Percentiles rank a stretch among this genome's conserved stretches.
Conservation (phyloP, 75 land plant genomes). For the Pinus albicaulis region DNA sequence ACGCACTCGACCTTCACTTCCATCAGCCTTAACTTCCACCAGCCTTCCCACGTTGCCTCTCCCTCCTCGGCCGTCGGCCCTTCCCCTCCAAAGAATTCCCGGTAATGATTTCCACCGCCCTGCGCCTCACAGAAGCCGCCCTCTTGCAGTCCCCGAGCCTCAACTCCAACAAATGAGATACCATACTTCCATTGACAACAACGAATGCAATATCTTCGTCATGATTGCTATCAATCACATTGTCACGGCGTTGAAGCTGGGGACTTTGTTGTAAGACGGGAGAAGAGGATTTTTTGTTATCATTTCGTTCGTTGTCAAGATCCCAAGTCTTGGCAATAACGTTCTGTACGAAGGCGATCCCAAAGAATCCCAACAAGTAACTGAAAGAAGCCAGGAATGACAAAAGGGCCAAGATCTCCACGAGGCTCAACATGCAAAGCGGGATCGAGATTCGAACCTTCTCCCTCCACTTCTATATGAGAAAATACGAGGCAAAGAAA, state of each 20-base stretch:
- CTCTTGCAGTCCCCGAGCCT: constrained; percentile 61
- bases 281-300: not conserved
- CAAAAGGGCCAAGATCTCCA: constrained; percentile 21
- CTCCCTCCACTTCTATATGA: constrained; percentile 36
- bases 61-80: no score
- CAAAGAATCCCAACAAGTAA: constrained; percentile 32
- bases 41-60: no score
- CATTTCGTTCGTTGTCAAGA: constrained; percentile 1
- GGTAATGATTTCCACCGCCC: constrained; percentile 49
- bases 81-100: constrained; percentile 55
- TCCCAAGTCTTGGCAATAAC: constrained; percentile 17
- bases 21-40: no score
- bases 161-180: constrained; percentile 62
- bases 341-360: constrained; percentile 36
- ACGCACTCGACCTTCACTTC: no score
- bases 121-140: constrained; percentile 52
- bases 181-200: constrained; percentile 43
- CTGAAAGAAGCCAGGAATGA: constrained; percentile 29
- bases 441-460: constrained; percentile 35
- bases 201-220: constrained; percentile 52
- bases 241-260: constrained; percentile 15
- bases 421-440: constrained; percentile 25
- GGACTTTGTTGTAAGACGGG: not conserved
- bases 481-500: constrained; percentile 26
- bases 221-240: constrained; percentile 10